Evolutionary conservation across 768 basidiomycete species (phyloP).

Genomic region (Crepidotus variabilis): DNA sequence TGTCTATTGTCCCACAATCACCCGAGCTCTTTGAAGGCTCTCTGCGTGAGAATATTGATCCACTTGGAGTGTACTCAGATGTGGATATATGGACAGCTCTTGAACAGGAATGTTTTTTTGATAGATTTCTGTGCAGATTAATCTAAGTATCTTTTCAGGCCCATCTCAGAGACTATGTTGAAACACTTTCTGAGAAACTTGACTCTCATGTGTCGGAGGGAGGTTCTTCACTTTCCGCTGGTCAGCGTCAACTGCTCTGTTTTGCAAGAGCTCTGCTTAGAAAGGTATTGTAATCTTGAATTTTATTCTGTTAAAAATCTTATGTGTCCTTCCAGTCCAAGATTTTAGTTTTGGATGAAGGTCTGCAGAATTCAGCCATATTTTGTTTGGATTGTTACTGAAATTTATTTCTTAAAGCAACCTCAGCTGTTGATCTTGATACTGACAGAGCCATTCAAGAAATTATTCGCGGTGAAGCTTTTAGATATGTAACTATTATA

Average conservation of each 20-base stretch:
- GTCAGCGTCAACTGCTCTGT: slow-evolving; percentile 86
- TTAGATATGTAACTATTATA: slow-evolving; percentile 75
- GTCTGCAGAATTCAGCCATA: slow-evolving; percentile 28
- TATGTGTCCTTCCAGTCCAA: slow-evolving; percentile 49
- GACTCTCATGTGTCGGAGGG: slow-evolving; percentile 76
- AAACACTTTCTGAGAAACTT: slow-evolving; percentile 59
- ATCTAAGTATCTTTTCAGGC: slow-evolving; percentile 32
- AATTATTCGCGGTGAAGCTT: slow-evolving; percentile 78
- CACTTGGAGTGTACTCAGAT: slow-evolving; percentile 70
- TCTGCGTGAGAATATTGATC: slow-evolving; percentile 87
- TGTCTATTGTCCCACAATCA: slow-evolving; percentile 86
- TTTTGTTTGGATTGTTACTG: background rate
- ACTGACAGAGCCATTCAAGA: slow-evolving; percentile 88
- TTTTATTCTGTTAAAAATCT: background rate
- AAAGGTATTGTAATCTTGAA: slow-evolving; percentile 41
- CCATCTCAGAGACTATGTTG: slow-evolving; percentile 66
- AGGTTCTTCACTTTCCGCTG: slow-evolving; percentile 77
- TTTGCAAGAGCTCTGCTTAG: slow-evolving; percentile 82
- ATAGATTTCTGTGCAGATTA: background rate
- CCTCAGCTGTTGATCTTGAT: slow-evolving; percentile 86
- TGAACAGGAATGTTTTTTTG: slow-evolving; percentile 43
- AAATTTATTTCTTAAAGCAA: slow-evolving; percentile 44
- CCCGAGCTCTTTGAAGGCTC: slow-evolving; percentile 71
- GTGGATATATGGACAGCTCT: slow-evolving; percentile 86
- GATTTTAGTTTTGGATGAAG: slow-evolving; percentile 93